A percentile compares a stretch with the other conserved stretches of the same genome.
Conservation (phyloP, 2,329 filamentous ascomycete genomes). For the Diaporthe eres region DNA sequence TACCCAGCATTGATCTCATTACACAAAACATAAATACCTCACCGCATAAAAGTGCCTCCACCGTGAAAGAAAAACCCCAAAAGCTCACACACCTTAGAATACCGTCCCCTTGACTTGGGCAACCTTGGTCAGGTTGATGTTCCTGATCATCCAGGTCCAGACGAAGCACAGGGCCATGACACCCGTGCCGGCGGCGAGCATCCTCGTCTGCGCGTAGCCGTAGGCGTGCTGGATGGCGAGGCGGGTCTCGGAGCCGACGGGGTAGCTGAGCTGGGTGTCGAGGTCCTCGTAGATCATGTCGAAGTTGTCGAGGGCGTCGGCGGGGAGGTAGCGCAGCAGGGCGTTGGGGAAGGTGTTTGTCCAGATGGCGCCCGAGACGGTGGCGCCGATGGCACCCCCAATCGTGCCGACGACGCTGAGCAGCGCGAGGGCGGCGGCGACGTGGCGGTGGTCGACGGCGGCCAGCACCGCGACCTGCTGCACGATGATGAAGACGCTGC, state of each 20-base stretch:
- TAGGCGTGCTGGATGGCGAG: conserved; percentile 72
- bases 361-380: conserved; percentile 59
- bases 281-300: conserved; percentile 67
- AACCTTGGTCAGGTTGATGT: conserved; percentile 64
- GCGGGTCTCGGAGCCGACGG: conserved; percentile 58
- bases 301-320: conserved; percentile 52
- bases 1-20: conserved; percentile 1
- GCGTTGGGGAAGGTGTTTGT: conserved; percentile 60
- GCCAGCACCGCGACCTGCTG: conserved; percentile 72
- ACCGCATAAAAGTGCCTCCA: not conserved
- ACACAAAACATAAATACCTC: conserved; percentile 9
- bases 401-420: conserved; percentile 60
- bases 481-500: conserved; percentile 66
- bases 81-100: conserved; percentile 52
- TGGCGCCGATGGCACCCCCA: conserved; percentile 61
- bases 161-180: conserved; percentile 52
- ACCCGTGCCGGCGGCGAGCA: conserved; percentile 57
- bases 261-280: conserved; percentile 64
- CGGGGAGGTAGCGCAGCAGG: conserved; percentile 66
- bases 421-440: conserved; percentile 64
- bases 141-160: conserved; percentile 61
- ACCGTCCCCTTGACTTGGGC: conserved; percentile 66
- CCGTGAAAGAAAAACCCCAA: not conserved
- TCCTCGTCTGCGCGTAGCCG: conserved; percentile 63
- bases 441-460: conserved; percentile 66